Conservation (phyloP, 129 eudicot species). For the Flaveria ramosissima region DNA sequence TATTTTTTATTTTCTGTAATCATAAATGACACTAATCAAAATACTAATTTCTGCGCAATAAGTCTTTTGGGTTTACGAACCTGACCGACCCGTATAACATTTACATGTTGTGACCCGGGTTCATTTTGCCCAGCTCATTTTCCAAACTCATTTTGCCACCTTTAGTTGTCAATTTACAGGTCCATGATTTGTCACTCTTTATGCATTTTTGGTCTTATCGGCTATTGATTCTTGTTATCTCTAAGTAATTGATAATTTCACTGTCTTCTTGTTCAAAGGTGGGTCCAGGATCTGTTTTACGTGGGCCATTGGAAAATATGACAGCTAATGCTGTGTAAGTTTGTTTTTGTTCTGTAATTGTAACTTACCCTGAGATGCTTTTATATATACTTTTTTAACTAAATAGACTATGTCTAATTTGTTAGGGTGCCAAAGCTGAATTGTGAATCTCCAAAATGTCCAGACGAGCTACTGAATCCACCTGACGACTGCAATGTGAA, state of each 20-base stretch:
- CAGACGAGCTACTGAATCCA: constrained; percentile 80
- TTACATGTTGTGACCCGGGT: constrained; percentile 1
- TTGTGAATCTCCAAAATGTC: constrained; percentile 74
- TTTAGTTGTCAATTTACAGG: constrained; percentile 12
- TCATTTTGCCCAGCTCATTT: not conserved
- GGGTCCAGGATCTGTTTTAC: constrained; percentile 95
- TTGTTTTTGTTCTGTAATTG: constrained; percentile 20
- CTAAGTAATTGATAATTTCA: constrained; percentile 14
- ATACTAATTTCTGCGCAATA: not conserved
- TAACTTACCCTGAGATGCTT: constrained; percentile 14
- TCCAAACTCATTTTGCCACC: not conserved
- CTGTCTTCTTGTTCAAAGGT: constrained; percentile 47
- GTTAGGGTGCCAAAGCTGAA: constrained; percentile 70
- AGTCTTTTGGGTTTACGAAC: not conserved
- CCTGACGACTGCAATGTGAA: constrained; percentile 99
- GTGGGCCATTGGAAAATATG: constrained; percentile 76
- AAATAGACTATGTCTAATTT: constrained; percentile 15
- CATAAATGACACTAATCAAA: not conserved
- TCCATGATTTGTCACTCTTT: constrained; percentile 19
- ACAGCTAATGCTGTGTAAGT: constrained; percentile 72
- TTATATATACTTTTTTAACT: not conserved
- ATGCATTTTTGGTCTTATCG: constrained; percentile 8
- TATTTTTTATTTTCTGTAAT: not conserved
- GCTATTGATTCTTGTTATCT: not conserved
- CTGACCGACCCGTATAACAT: not conserved